Percentiles rank a stretch among this genome's conserved stretches.
Conservation (phyloP, 306 rosid genomes). For the Delonix regia region DNA sequence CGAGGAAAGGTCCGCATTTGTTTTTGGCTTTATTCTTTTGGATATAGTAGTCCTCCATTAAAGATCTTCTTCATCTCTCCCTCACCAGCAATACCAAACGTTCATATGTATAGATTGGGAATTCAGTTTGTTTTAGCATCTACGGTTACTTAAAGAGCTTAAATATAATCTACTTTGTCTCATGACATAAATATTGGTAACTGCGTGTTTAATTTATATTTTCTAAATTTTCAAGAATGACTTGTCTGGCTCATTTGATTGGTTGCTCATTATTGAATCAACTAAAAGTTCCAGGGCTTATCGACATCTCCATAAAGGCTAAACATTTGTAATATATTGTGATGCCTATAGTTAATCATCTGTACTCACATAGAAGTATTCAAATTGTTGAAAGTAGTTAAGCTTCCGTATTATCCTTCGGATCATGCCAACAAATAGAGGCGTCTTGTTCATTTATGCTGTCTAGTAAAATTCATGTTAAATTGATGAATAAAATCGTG, state of each 20-base stretch:
- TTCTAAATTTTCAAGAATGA: not conserved
- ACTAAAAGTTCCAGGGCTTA: not conserved
- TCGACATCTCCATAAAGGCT: too few relatives aligned
- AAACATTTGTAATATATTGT: too few relatives aligned
- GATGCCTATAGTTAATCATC: not conserved
- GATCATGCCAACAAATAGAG: too few relatives aligned
- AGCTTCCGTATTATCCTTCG: too few relatives aligned
- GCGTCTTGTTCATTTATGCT: too few relatives aligned
- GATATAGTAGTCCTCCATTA: not conserved
- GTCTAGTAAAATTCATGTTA: too few relatives aligned
- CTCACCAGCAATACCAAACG: not conserved
- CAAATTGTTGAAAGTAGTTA: too few relatives aligned
- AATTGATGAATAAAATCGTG: too few relatives aligned
- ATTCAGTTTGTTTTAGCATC: not conserved
- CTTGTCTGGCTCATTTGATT: not conserved
- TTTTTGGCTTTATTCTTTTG: slow-evolving; percentile 26
- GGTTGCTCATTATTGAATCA: not conserved
- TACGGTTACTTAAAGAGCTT: not conserved
- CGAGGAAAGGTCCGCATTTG: slow-evolving; percentile 1
- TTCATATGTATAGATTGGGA: slow-evolving; percentile 4
- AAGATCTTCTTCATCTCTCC: not conserved
- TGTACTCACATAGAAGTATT: too few relatives aligned
- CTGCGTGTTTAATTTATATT: not conserved
- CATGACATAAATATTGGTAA: too few relatives aligned
- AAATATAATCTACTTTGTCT: not conserved